Percentiles rank a stretch among this genome's conserved stretches.
Conservation (phyloP, 768 basidiomycete species). For the Podaxis carcinomalis region DNA sequence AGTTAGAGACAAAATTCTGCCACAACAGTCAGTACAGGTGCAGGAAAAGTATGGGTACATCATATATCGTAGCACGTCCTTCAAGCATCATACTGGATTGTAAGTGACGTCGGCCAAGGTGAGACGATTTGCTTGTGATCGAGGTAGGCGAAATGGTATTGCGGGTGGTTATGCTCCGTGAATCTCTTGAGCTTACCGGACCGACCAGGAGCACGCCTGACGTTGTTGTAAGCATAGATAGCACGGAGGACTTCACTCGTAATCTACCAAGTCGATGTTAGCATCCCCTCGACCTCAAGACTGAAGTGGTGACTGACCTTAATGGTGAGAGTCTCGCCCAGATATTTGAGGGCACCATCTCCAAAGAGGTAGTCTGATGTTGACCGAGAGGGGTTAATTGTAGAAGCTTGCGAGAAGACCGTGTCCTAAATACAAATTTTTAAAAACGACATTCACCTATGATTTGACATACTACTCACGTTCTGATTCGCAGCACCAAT, state of each 20-base stretch:
- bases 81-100: conserved; percentile 42
- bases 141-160: conserved; percentile 54
- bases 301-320: conserved; percentile 33
- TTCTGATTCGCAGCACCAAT: conserved; percentile 51
- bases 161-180: conserved; percentile 40
- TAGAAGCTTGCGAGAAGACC: conserved; percentile 45
- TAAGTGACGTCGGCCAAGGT: conserved; percentile 69
- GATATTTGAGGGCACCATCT: conserved; percentile 39
- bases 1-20: neutral
- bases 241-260: conserved; percentile 61
- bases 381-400: conserved; percentile 41
- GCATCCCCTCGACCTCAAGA: neutral
- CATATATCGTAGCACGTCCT: neutral
- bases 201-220: conserved; percentile 63
- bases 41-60: neutral
- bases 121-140: conserved; percentile 41
- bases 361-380: conserved; percentile 40
- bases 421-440: conserved; percentile 30
- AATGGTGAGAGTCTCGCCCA: conserved; percentile 49
- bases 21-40: neutral
- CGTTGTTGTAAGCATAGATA: conserved; percentile 51
- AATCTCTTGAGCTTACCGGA: conserved; percentile 66
- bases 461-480: conserved; percentile 34
- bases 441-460: neutral
- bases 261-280: conserved; percentile 29